Evolutionary conservation across 306 rosid genomes (phyloP).

Genomic region (Fragaria vesca): DNA sequence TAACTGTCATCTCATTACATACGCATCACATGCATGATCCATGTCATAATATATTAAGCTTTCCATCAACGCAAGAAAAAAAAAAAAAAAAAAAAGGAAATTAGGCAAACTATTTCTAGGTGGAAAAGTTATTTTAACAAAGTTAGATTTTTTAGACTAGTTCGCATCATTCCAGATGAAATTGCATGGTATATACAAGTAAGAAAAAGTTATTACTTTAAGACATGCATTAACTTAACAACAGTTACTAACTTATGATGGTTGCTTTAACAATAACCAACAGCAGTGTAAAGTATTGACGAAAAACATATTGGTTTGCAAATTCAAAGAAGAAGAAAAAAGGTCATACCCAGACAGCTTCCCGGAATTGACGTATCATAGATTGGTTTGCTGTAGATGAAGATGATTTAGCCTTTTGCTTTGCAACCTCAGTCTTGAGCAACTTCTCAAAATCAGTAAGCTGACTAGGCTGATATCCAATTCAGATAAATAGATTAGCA

Average conservation of each 20-base stretch:
- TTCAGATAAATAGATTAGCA: constrained; percentile 7
- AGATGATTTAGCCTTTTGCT: constrained; percentile 41
- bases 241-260: not conserved
- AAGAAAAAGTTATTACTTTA: not conserved
- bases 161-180: not conserved
- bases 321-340: not conserved
- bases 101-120: not conserved
- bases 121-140: not conserved
- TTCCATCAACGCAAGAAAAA: not conserved
- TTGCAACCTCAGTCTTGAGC: constrained; percentile 54
- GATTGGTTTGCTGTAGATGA: constrained; percentile 41
- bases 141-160: not conserved
- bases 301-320: not conserved
- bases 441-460: constrained; percentile 62
- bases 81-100: not conserved
- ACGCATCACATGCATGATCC: not conserved
- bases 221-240: not conserved
- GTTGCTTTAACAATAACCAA: not conserved
- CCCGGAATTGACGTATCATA: constrained; percentile 65
- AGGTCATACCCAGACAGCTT: constrained; percentile 86
- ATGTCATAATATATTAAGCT: not conserved
- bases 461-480: constrained; percentile 37
- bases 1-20: not conserved
- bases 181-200: not conserved
- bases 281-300: not conserved